Base-by-base conservation (phyloP, 768 basidiomycete species). In the Postia placenta region DNA sequence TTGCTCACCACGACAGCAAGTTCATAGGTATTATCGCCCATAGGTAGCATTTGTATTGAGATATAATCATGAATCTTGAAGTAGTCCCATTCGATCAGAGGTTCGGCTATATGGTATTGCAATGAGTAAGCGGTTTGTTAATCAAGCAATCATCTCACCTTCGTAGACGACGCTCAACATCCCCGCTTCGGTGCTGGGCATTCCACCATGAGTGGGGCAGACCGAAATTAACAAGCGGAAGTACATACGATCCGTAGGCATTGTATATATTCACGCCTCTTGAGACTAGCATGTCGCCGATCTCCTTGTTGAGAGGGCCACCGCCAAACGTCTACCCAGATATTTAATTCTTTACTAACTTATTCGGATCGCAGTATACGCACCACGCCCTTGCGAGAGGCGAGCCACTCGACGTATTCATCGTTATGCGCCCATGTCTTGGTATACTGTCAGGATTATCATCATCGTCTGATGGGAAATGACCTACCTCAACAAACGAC, bases 201-300 rank as follows among this genome's bases (percentile, higher is more conserved):
- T n/a, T n/a, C n/a, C n/a, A n/a, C n/a, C n/a, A 51, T 51, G 1
- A 47, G 51, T 35, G 48, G 56, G 74, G 41, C 74, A 65, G 30
- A 74, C 42, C 6, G 60, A 63, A 26, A 25, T 17, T n/a, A 74
- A 42, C 74, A 65, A 28, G 73, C 42, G 9, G 60, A 63, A 26
- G 19, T 17, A 17, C 36, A 23, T 24, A 47, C 46, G 11, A 24
- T 25, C 46, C 46, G 20, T 47, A 47, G 7, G 2, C 12, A 47
- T 6, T 27, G 23, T 15, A 38, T 2, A 47, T n/a, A 19, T 4
- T 3, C 3, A 47, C 36, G 2, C 46, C 46, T 11, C 27, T 19
- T 2, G 36, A 23, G 11, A 25, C 23, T 14, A 47, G 14, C 20
- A 3, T 23, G 23, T 39, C 37, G 11, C 46, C 46, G 20, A 26